Base-by-base conservation (phyloP, 2,329 filamentous ascomycete genomes). In the Elsinoe fawcettii region DNA sequence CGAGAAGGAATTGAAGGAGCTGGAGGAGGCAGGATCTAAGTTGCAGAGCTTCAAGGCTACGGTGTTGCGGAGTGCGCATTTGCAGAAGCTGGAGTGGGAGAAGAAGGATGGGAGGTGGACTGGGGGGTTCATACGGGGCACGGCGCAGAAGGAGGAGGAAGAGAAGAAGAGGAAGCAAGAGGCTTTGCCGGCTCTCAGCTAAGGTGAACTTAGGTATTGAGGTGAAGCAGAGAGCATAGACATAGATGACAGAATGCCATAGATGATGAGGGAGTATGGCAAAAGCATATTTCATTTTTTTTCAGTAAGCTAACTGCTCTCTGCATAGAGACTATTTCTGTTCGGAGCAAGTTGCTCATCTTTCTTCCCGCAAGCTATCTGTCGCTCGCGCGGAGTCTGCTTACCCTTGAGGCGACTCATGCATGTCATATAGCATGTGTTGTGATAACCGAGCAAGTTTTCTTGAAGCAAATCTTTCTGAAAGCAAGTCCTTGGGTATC, bases 21-120 rank as follows among this genome's bases (percentile, higher is more conserved):
- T 73, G 16, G 61, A 63, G 12, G 62, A 62, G 22, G 68, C 69
- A 49, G 70, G 69, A 43, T 62, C 63, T 11, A 71, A 71, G 39
- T 61, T 74, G 30, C 63, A 64, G 23, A 66, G 62, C 51, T 70
- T 74, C 65, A 70, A 69, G 58, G 70, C 67, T 9, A 71, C 66
- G 43, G 64, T 73, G 14, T 60, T 73, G 55, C 66, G 70, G 12
- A 69, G 68, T 6, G 66, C 63, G 3, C 67, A 60, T 20, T 65
- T 71, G 27, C 68, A 66, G 8, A 63, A 66, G 14, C 63, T 71
- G 23, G 67, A 69, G 6, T 71, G 69, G 68, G 61, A 65, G 47
- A 67, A 63, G 53, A 66, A 68, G 32, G 60, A 65, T 34, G 65
- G 63, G 12, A 65, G 64, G 46, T 70, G 69, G 69, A 57, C 59